These are phyloP conservation scores for Xylariaceae sp. DNA, from an alignment of 2,329 filamentous ascomycete species.

Conservation along the genomic window DNA sequence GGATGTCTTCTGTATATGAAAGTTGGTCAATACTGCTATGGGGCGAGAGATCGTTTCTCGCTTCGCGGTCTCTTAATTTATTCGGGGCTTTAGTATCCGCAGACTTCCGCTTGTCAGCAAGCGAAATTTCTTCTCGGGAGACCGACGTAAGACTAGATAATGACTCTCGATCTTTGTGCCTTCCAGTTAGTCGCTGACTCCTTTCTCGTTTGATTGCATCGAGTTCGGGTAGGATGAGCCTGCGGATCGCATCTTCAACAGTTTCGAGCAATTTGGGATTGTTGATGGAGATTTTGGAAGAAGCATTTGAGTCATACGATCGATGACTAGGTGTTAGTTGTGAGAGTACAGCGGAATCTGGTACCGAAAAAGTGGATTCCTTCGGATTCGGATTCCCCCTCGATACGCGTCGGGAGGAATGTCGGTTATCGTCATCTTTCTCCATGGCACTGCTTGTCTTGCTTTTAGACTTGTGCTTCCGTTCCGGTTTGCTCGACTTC, in stretches of 20 bases:
- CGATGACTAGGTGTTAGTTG: constrained; percentile 52
- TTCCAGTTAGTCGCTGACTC: constrained; percentile 64
- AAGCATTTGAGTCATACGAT: constrained; percentile 54
- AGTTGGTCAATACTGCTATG: constrained; percentile 46
- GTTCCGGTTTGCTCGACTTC: constrained; percentile 44
- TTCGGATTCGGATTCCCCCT: constrained; percentile 49
- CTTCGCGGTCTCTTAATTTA: constrained; percentile 49
- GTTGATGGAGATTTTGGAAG: constrained; percentile 70
- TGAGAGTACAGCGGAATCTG: constrained; percentile 53
- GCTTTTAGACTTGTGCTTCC: constrained; percentile 48
- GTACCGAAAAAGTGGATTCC: constrained; percentile 51
- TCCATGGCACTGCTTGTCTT: constrained; percentile 49
- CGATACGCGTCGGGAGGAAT: constrained; percentile 47
- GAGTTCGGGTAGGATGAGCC: constrained; percentile 85
- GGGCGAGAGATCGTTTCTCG: constrained; percentile 51
- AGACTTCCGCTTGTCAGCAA: constrained; percentile 47
- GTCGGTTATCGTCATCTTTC: constrained; percentile 43
- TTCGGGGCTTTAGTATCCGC: constrained; percentile 51
- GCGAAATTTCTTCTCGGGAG: constrained; percentile 53
- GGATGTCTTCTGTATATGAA: constrained; percentile 42
- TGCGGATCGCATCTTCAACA: constrained; percentile 87
- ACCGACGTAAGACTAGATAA: constrained; percentile 52
- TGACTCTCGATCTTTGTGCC: constrained; percentile 52
- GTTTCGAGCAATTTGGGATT: constrained; percentile 88
- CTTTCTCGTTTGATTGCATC: constrained; percentile 88